These are phyloP conservation scores for Tardiomyces blankii DNA, from an alignment of 1,139 yeast genomes.

Conservation along the genomic window DNA sequence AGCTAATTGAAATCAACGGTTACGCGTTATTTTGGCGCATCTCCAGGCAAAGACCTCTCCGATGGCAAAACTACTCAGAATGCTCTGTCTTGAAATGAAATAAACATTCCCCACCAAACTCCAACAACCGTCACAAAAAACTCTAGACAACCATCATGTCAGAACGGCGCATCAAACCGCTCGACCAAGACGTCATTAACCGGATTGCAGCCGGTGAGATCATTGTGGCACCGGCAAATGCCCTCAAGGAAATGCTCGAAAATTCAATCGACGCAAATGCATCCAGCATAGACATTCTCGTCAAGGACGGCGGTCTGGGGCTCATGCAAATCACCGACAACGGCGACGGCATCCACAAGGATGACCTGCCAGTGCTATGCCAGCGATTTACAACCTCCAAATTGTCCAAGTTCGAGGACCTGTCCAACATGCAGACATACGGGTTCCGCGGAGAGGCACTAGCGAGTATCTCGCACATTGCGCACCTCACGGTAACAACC, in stretches of 20 bases:
- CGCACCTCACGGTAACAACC: conserved; percentile 63
- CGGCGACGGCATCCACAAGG: conserved; percentile 55
- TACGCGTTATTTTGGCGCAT: too few species aligned
- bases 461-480: conserved; percentile 54
- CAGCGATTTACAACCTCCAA: conserved; percentile 69
- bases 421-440: conserved; percentile 41
- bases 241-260: conserved; percentile 65
- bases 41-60: too few species aligned
- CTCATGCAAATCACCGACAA: conserved; percentile 59
- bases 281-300: conserved; percentile 45
- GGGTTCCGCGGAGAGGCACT: conserved; percentile 84
- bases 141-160: too few species aligned
- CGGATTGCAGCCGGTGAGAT: conserved; percentile 97
- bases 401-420: conserved; percentile 39
- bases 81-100: too few species aligned
- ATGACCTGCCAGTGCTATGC: conserved; percentile 51
- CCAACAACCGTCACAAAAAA: too few species aligned
- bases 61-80: too few species aligned
- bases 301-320: conserved; percentile 56
- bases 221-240: conserved; percentile 86
- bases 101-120: too few species aligned
- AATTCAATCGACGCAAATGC: conserved; percentile 74
- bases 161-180: conserved; percentile 24
- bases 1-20: too few species aligned
- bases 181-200: conserved; percentile 65